Conservation (phyloP, 1,284 basidiomycete genomes). For the Blastosporella zonata region DNA sequence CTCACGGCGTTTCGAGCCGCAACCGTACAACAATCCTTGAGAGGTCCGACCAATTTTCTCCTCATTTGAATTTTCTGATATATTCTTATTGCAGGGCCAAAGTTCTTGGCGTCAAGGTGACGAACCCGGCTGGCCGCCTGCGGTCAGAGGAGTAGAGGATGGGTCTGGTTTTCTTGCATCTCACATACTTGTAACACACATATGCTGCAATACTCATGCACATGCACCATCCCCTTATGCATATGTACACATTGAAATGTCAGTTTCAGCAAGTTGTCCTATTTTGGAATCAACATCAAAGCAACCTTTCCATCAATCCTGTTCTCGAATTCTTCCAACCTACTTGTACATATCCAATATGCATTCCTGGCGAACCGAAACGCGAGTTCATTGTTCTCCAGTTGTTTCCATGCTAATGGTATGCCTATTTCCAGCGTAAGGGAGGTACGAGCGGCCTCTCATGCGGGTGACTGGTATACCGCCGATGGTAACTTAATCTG, state of each 20-base stretch:
- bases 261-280: background rate
- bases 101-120: constrained; percentile 89
- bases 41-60: constrained; percentile 48
- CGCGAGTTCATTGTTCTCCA: constrained; percentile 15
- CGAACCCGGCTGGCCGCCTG: constrained; percentile 92
- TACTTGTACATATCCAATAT: background rate
- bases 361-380: constrained; percentile 17
- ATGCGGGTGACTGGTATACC: constrained; percentile 93
- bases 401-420: background rate
- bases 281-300: constrained; percentile 8
- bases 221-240: constrained; percentile 25
- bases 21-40: constrained; percentile 94
- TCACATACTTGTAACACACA: constrained; percentile 36
- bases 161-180: constrained; percentile 31
- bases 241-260: constrained; percentile 3
- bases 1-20: constrained; percentile 95
- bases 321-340: background rate
- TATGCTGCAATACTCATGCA: constrained; percentile 33
- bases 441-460: constrained; percentile 51
- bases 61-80: constrained; percentile 6
- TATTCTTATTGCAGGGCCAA: constrained; percentile 68
- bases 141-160: constrained; percentile 90
- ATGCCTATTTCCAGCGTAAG: constrained; percentile 6
- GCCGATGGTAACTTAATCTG: constrained; percentile 47
- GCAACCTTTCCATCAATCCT: constrained; percentile 6